Evolutionary conservation across 2,329 filamentous ascomycete genomes (phyloP), one percentile per base, ranked within the genome.

Genomic region (Fusarium sororula): DNA sequence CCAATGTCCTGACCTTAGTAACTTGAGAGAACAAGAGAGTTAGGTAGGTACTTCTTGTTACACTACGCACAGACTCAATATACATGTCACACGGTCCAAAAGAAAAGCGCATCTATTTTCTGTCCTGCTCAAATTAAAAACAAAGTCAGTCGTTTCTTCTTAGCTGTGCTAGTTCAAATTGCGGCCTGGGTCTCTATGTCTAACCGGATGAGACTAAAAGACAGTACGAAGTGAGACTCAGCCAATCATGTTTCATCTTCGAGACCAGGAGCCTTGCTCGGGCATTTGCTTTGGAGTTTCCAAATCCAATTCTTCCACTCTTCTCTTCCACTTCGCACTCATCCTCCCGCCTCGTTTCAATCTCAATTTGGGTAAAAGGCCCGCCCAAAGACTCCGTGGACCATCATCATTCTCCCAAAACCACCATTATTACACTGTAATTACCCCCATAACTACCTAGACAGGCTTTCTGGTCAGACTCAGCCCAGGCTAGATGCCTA

Each of bases 381-480:
- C 77, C 75, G 70, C 70, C 75, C 74, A 61, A 50, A 74, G 70
- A 58, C 58, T 24, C 17, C 20, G 35, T 55, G 47, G 39, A 48
- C 41, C 20, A 37, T 41, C 62, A 56, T 37, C 70, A 28, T 50
- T 59, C 56, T 72, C 73, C 75, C 57, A 53, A 32, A 70, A 51
- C 41, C 32, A 44, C 58, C 63, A 39, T 50, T 56, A 51, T 35
- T 47, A 44, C 30, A 28, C 35, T 38, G 51, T 35, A 65, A 58
- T 66, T 55, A 20, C 35, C 39, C 61, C 70, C 58, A 50, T 70
- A 77, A 78, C 32, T 26, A 26, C 24, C 24, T 35, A 35, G 32
- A 68, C 77, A 78, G 77, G 74, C 69, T 75, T 78, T 69, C 69
- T 56, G 70, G 18, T 32, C 51, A 56, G 48, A 47, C 69, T 66